These are phyloP conservation scores for Suhomyces xylopsoci DNA, from an alignment of 805 yeast genomes.

Conservation along the genomic window DNA sequence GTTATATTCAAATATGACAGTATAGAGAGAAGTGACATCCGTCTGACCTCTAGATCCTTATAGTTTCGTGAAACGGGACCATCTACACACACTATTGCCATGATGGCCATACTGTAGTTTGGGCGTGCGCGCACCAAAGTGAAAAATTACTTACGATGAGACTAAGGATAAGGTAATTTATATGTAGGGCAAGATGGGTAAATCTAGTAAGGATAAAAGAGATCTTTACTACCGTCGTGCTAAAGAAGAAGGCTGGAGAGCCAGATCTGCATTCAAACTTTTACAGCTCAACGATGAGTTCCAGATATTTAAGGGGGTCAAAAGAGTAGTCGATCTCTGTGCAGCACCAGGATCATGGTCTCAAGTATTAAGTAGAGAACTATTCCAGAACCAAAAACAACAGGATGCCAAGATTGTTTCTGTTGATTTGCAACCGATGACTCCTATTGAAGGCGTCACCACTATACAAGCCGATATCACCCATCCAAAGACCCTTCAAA, in stretches of 20 bases:
- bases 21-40: neutral
- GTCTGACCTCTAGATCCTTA: too few relatives aligned
- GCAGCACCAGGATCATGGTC: constrained; percentile 99
- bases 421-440: constrained; percentile 96
- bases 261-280: constrained; percentile 92
- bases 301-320: constrained; percentile 67
- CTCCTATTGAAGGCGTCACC: constrained; percentile 88
- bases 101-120: too few relatives aligned
- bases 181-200: constrained; percentile 67
- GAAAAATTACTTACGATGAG: constrained; percentile 1
- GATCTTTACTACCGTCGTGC: constrained; percentile 91
- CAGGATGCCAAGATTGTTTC: constrained; percentile 74
- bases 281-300: constrained; percentile 90
- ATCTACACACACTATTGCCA: neutral
- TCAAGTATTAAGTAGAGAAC: constrained; percentile 78
- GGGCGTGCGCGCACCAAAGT: constrained; percentile 2
- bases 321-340: constrained; percentile 90
- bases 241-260: constrained; percentile 97
- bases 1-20: neutral
- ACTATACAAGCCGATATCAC: constrained; percentile 96
- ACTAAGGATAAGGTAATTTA: neutral
- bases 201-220: constrained; percentile 90
- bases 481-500: constrained; percentile 82
- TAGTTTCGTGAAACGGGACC: too few relatives aligned
- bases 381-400: constrained; percentile 43